Conservation (phyloP, 140 eudicot genomes). For the Cichorium intybus region DNA sequence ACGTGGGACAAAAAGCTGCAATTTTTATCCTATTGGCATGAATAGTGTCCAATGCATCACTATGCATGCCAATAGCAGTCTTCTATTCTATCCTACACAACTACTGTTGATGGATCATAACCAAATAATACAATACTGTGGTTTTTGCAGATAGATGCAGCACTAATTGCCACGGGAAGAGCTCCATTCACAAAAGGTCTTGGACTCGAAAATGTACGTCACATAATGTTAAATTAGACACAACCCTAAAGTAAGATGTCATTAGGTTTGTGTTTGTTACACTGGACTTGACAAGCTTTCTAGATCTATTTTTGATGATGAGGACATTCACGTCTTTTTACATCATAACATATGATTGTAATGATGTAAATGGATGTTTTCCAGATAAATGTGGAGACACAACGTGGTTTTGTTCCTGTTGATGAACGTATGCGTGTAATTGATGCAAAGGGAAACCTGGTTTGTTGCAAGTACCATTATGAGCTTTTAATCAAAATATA, state of each 20-base stretch:
- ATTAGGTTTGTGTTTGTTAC: neutral
- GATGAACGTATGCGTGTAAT: constrained; percentile 94
- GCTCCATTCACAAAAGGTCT: constrained; percentile 82
- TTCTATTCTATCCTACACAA: too few relatives aligned
- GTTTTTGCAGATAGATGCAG: constrained; percentile 66
- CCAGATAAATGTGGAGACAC: constrained; percentile 86
- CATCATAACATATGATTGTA: constrained; percentile 21
- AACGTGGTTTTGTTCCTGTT: constrained; percentile 92
- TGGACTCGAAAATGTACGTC: constrained; percentile 68
- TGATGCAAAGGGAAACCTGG: constrained; percentile 80
- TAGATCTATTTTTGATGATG: neutral
- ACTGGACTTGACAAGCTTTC: too few relatives aligned
- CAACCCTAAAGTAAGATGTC: constrained; percentile 4
- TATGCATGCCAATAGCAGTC: too few relatives aligned
- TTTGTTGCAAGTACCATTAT: constrained; percentile 29
- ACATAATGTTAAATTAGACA: neutral
- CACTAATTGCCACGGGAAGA: constrained; percentile 84
- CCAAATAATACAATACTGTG: too few relatives aligned
- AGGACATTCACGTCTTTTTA: too few relatives aligned
- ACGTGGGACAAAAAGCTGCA: neutral
- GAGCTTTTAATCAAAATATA: constrained; percentile 7
- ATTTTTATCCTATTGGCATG: too few relatives aligned
- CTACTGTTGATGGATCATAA: too few relatives aligned
- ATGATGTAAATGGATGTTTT: constrained; percentile 18
- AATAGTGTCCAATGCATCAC: too few relatives aligned